A percentile compares a stretch with the other conserved stretches of the same genome.
Conservation (phyloP, 2,329 filamentous ascomycete species). For the Epichloe amarillans region DNA sequence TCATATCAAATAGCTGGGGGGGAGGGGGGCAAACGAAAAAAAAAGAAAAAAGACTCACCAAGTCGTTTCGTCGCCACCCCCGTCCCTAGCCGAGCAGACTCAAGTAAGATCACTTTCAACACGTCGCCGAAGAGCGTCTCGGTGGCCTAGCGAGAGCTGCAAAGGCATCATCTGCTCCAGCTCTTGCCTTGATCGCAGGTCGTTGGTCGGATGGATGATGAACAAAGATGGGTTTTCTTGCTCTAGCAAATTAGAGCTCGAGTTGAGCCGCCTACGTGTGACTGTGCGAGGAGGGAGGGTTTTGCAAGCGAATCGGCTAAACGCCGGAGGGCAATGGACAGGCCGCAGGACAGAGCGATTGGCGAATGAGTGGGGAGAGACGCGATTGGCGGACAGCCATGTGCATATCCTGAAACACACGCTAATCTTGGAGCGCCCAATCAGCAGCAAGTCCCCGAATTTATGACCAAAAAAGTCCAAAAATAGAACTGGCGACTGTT, state of each 20-base stretch:
- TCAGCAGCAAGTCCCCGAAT: slow-evolving; percentile 4
- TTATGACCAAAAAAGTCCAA: slow-evolving; percentile 5
- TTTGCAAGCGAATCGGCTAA: slow-evolving; percentile 1
- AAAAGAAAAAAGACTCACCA: neutral
- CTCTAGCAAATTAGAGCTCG: neutral
- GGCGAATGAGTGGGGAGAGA: neutral
- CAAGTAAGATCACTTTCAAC: slow-evolving; percentile 1
- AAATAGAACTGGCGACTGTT: slow-evolving; percentile 8
- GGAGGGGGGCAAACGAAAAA: neutral
- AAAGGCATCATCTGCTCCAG: slow-evolving; percentile 5
- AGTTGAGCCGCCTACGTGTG: neutral
- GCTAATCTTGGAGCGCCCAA: slow-evolving; percentile 6
- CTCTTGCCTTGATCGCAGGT: neutral
- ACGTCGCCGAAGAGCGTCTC: slow-evolving; percentile 5
- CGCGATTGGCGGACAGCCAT: slow-evolving; percentile 8
- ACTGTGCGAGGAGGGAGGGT: neutral
- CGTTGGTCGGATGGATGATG: neutral
- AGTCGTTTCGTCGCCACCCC: neutral
- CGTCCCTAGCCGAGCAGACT: neutral
- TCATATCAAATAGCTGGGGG: slow-evolving; percentile 23
- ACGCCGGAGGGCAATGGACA: neutral
- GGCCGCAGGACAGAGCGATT: neutral
- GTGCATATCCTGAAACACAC: slow-evolving; percentile 13
- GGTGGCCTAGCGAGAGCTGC: slow-evolving; percentile 1
- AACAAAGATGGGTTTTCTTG: neutral